Percentiles rank a stretch among this genome's conserved stretches.
These are phyloP conservation scores for Debaryomyces udenii DNA, from an alignment of 1,139 yeast species.

Conservation along the genomic window DNA sequence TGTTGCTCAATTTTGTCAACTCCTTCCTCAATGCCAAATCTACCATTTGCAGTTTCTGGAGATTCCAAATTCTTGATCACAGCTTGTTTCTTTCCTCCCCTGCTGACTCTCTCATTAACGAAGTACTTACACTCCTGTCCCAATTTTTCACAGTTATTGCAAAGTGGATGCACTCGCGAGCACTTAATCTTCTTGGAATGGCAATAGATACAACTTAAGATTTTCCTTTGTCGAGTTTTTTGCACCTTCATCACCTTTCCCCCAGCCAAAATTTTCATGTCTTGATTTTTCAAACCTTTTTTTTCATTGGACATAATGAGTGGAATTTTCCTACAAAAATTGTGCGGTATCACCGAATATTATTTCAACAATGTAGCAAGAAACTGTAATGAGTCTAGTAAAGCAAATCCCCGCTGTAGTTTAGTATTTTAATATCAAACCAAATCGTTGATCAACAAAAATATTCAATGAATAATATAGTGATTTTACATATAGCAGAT, in stretches of 20 bases:
- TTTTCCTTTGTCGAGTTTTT: slow-evolving; percentile 59
- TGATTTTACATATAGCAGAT: too few relatives aligned
- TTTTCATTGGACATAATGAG: slow-evolving; percentile 7
- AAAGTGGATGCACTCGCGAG: slow-evolving; percentile 50
- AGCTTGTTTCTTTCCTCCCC: slow-evolving; percentile 43
- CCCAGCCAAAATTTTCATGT: slow-evolving; percentile 23
- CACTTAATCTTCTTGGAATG: slow-evolving; percentile 66
- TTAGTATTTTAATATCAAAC: too few relatives aligned
- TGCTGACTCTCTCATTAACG: slow-evolving; percentile 54
- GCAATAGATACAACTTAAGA: slow-evolving; percentile 60
- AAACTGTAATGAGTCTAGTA: too few relatives aligned
- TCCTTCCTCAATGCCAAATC: neutral
- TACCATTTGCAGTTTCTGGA: neutral
- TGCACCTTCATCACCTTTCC: slow-evolving; percentile 60
- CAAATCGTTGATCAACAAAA: too few relatives aligned
- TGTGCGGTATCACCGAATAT: too few relatives aligned
- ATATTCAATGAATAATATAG: too few relatives aligned
- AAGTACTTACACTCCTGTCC: slow-evolving; percentile 55
- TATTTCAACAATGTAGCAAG: too few relatives aligned
- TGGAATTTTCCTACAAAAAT: neutral
- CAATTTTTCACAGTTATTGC: slow-evolving; percentile 52
- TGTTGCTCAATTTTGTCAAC: neutral
- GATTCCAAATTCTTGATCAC: neutral
- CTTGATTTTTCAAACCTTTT: slow-evolving; percentile 4
- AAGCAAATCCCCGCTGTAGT: too few relatives aligned